Percentiles rank a stretch among this genome's conserved stretches.
These are phyloP conservation scores for Fusarium gaditjirri DNA, from an alignment of 2,329 filamentous ascomycete species.

Conservation along the genomic window DNA sequence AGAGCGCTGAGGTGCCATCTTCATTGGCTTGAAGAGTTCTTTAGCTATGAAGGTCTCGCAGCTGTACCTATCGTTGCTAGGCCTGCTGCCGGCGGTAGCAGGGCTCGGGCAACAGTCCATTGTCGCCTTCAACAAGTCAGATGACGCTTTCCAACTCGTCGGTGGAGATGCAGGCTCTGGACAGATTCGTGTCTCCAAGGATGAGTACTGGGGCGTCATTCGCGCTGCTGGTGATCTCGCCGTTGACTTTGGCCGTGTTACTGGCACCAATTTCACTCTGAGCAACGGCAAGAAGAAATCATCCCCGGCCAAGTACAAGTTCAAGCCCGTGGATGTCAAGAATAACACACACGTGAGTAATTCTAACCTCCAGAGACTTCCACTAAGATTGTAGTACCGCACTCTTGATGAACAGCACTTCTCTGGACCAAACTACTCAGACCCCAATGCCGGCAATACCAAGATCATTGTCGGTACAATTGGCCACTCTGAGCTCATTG, in stretches of 20 bases:
- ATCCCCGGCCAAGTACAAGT: constrained; percentile 53
- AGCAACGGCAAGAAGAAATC: constrained; percentile 58
- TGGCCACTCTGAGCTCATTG: constrained; percentile 70
- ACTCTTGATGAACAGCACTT: constrained; percentile 36
- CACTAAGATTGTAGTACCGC: constrained; percentile 21
- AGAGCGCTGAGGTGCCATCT: too few species aligned
- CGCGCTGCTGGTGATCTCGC: constrained; percentile 75
- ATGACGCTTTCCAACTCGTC: constrained; percentile 15
- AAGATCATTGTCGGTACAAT: constrained; percentile 77
- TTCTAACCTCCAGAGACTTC: accelerated
- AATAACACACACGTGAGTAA: constrained; percentile 59
- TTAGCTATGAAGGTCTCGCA: constrained; percentile 13
- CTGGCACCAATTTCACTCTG: constrained; percentile 70
- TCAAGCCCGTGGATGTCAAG: constrained; percentile 55
- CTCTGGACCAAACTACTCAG: constrained; percentile 56
- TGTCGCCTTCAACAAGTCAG: constrained; percentile 23
- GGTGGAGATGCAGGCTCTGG: constrained; percentile 31
- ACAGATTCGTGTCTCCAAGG: constrained; percentile 65
- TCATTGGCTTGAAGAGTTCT: background rate
- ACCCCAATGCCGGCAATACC: constrained; percentile 56
- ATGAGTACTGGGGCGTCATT: constrained; percentile 75
- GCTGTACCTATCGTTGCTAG: constrained; percentile 4
- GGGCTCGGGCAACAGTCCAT: constrained; percentile 27
- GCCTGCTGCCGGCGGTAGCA: constrained; percentile 7
- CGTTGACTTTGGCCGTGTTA: constrained; percentile 76